phyloP scores from a whole-genome alignment of 805 yeast genomes.

The Cyberlindnera subsufficiens region DNA sequence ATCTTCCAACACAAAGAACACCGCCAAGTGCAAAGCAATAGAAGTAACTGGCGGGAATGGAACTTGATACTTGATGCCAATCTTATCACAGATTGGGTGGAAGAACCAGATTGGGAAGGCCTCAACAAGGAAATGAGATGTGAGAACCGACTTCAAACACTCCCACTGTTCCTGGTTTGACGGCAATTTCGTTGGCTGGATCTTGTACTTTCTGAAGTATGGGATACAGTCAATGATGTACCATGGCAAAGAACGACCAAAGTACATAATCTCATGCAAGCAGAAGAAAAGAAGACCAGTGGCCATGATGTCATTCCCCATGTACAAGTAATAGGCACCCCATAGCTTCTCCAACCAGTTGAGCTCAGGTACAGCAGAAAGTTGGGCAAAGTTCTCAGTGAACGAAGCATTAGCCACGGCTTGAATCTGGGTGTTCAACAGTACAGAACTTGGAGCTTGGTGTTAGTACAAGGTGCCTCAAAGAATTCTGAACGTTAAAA shows the following conservation, averaged over 20 bases:
- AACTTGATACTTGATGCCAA: slow-evolving; percentile 72
- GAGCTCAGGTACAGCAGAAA: background rate
- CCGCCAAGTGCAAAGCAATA: slow-evolving; percentile 58
- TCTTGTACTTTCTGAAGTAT: slow-evolving; percentile 78
- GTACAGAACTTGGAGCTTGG: background rate
- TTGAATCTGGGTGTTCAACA: background rate
- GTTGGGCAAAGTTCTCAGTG: background rate
- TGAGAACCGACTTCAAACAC: slow-evolving; percentile 78
- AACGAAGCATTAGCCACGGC: background rate
- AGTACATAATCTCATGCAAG: slow-evolving; percentile 84
- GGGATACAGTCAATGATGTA: slow-evolving; percentile 79
- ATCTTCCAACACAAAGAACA: slow-evolving; percentile 86
- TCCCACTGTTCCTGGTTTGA: slow-evolving; percentile 84
- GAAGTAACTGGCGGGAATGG: slow-evolving; percentile 74
- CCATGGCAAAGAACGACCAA: slow-evolving; percentile 93
- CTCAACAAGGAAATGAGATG: slow-evolving; percentile 87
- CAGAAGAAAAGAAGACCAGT: slow-evolving; percentile 82
- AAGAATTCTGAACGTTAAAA: too few species aligned
- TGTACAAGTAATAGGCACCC: slow-evolving; percentile 84
- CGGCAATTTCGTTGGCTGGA: slow-evolving; percentile 83
- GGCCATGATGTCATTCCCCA: slow-evolving; percentile 84
- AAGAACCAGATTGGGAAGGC: slow-evolving; percentile 96
- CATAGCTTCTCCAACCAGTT: slow-evolving; percentile 33
- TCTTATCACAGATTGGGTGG: slow-evolving; percentile 82
- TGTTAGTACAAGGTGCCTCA: too few species aligned